Conservation (phyloP, 441 rosid species). For the Corymbia citriodora region DNA sequence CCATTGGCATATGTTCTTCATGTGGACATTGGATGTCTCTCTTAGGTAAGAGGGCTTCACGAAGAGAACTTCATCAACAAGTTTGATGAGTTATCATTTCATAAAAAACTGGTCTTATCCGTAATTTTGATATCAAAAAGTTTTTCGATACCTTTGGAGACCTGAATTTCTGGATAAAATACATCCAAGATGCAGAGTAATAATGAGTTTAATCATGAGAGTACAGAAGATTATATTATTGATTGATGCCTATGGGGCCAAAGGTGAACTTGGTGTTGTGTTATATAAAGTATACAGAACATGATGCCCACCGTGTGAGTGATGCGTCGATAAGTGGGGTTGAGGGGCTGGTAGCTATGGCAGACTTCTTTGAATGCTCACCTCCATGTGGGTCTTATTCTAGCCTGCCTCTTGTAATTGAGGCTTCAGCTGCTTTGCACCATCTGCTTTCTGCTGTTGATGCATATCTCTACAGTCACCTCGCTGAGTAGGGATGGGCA, state of each 20-base stretch:
- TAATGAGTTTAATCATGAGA: conserved; percentile 67
- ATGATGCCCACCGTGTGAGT: conserved; percentile 86
- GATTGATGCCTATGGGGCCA: conserved; percentile 82
- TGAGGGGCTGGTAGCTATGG: conserved; percentile 70
- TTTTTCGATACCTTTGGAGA: conserved; percentile 54
- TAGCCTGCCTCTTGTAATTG: conserved; percentile 77
- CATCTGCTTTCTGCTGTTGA: conserved; percentile 67
- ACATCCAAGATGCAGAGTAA: conserved; percentile 40
- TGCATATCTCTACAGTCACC: conserved; percentile 80
- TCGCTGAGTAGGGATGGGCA: conserved; percentile 13
- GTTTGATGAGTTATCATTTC: conserved; percentile 68
- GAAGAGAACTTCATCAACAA: conserved; percentile 80
- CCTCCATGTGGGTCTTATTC: conserved; percentile 46
- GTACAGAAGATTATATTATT: conserved; percentile 46
- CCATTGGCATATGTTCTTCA: conserved; percentile 84
- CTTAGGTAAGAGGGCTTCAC: conserved; percentile 64
- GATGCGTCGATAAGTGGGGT: conserved; percentile 85
- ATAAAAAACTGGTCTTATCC: conserved; percentile 48
- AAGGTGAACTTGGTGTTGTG: conserved; percentile 93
- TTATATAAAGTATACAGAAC: conserved; percentile 82
- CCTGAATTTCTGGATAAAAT: conserved; percentile 44
- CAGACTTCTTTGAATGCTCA: conserved; percentile 61
- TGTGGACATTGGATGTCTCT: conserved; percentile 63
- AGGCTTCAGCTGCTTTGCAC: conserved; percentile 73
- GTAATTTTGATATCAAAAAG: conserved; percentile 68